Evolutionary conservation across 345 rosid species (phyloP).

Genomic region (Viola odorata): DNA sequence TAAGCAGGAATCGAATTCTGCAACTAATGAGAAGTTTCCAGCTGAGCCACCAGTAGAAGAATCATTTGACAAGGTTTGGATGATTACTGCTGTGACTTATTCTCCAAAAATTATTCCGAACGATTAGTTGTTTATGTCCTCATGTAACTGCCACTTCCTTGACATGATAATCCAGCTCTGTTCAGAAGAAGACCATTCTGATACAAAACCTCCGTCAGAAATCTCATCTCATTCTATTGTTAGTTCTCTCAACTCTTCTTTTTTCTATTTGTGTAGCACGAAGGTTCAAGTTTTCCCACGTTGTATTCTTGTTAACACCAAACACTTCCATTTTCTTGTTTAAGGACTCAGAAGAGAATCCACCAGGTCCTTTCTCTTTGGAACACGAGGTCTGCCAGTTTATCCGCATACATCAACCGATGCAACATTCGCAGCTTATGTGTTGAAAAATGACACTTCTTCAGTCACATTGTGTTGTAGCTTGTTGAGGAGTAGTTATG

Average conservation of each 20-base stretch:
- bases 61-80: constrained; percentile 33
- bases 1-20: constrained; percentile 25
- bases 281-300: neutral
- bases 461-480: constrained; percentile 12
- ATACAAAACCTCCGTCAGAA: constrained; percentile 19
- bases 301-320: neutral
- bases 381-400: constrained; percentile 27
- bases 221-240: constrained; percentile 23
- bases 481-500: too few species aligned
- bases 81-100: neutral
- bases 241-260: constrained; percentile 15
- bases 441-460: neutral
- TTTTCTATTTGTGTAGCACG: neutral
- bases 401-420: neutral
- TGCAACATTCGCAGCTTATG: neutral
- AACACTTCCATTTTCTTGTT: constrained; percentile 14
- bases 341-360: constrained; percentile 41
- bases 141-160: neutral
- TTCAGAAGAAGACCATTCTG: constrained; percentile 25
- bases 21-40: constrained; percentile 14
- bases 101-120: neutral
- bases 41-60: constrained; percentile 27
- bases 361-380: constrained; percentile 13
- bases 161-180: constrained; percentile 35
- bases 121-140: neutral